Conservation (phyloP, 768 basidiomycete species). For the Phanerodontia chrysosporium region DNA sequence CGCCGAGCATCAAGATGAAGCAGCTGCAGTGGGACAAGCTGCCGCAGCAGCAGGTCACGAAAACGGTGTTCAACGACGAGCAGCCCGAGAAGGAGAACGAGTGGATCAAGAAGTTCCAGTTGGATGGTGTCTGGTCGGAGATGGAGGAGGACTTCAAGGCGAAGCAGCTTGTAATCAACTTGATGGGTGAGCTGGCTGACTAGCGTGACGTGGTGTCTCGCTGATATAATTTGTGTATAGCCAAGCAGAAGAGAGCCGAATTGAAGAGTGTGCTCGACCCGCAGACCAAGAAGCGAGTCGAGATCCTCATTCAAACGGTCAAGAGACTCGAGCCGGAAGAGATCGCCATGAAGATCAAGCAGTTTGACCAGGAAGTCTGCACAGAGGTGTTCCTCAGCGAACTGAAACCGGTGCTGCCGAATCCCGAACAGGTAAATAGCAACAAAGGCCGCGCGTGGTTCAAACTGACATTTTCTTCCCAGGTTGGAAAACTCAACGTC, state of each 20-base stretch:
- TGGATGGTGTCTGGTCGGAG: conserved; percentile 87
- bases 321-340: conserved; percentile 83
- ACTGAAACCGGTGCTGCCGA: conserved; percentile 81
- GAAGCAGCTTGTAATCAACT: conserved; percentile 86
- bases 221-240: conserved; percentile 31
- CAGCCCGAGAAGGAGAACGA: conserved; percentile 65
- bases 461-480: conserved; percentile 3
- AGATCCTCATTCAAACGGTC: conserved; percentile 88
- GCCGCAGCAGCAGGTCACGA: conserved; percentile 78
- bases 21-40: conserved; percentile 99
- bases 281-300: conserved; percentile 90
- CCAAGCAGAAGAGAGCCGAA: conserved; percentile 82
- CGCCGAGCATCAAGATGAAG: conserved; percentile 91
- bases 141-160: conserved; percentile 99
- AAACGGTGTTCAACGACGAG: conserved; percentile 84
- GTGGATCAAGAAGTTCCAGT: conserved; percentile 76
- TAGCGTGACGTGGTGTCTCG: background rate
- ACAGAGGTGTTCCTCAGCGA: conserved; percentile 87
- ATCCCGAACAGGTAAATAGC: conserved; percentile 75
- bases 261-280: conserved; percentile 88
- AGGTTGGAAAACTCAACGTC: conserved; percentile 87
- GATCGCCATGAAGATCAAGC: conserved; percentile 76
- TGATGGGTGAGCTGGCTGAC: conserved; percentile 57
- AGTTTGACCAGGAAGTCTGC: conserved; percentile 85
- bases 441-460: background rate